Base-by-base conservation (phyloP, 176 grass and related monocot species). In the Lolium perenne region DNA sequence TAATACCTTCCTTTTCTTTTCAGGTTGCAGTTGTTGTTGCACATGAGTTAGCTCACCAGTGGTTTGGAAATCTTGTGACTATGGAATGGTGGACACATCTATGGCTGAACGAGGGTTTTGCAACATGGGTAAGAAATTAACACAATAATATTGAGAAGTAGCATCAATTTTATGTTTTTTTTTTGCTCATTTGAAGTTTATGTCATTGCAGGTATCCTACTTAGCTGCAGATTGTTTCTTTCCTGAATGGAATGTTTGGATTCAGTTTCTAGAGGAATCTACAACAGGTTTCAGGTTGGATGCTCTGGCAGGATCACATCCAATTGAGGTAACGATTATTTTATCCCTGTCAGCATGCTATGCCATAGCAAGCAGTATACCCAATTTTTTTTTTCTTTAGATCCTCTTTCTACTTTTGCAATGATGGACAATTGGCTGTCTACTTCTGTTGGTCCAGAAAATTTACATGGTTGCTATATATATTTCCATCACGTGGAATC, bases 51-150 rank as follows among this genome's bases (percentile, higher is more conserved):
- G 96, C 96, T 78, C 96, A 98, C 68, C 96, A 98, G 10, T 98
- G 96, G 96, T 94, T 98, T 84, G 96, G 93, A 64, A 98, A 98
- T 91, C 93, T 98, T 55, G 96, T 98, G 63, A 98, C 96, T 63
- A 95, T 95, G 93, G 93, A 98, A 83, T 98, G 96, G 96, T 98
- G 96, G 96, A 95, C 93, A 22, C 93, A 98, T 49, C 87, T 98
- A 69, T 98, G 96, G 96, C 92, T 98, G 64, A 98, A 98, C 41
- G 96, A 98, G 74, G 96, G 93, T 62, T 98, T 98, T 84, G 96
- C 96, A 4, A 98, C 96, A 75, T 98, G 96, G 96, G 96, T 98
- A 95, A 82, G 80, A 29, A 71, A 55, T 38, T 87, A 71, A 62
- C 22, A 77, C 7, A 14, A 85, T 38, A 89, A 35, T 70, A 49